Evolutionary conservation across 75 land plant genomes (phyloP).

Genomic region (Pinus taeda): DNA sequence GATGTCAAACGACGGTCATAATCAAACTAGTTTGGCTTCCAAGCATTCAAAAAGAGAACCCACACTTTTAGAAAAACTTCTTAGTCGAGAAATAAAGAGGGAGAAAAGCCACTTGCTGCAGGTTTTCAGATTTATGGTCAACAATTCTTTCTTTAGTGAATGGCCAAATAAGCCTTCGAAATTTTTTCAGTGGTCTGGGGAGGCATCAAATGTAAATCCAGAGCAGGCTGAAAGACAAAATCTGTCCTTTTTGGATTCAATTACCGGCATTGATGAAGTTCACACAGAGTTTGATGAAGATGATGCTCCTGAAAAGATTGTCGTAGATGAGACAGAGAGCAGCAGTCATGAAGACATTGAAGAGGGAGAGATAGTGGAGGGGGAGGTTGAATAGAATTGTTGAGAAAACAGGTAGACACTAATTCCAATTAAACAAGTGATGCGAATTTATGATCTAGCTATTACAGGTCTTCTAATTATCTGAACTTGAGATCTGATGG

Average conservation of each 20-base stretch:
- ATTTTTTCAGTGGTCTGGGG: slow-evolving; percentile 22
- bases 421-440: too few species aligned
- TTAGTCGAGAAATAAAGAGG: slow-evolving; percentile 54
- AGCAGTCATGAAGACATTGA: slow-evolving; percentile 9
- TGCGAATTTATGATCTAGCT: too few species aligned
- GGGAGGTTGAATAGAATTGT: too few species aligned
- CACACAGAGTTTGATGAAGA: slow-evolving; percentile 5
- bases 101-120: slow-evolving; percentile 80
- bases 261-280: background rate
- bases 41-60: slow-evolving; percentile 32
- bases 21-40: background rate
- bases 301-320: background rate
- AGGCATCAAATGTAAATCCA: background rate
- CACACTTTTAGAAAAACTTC: slow-evolving; percentile 72
- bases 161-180: slow-evolving; percentile 50
- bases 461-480: too few species aligned
- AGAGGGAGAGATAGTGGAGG: slow-evolving; percentile 13
- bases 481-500: too few species aligned
- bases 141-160: slow-evolving; percentile 73
- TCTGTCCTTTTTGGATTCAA: background rate
- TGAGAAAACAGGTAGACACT: too few species aligned
- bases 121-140: slow-evolving; percentile 79
- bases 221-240: background rate
- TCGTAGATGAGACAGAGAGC: background rate
- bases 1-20: slow-evolving; percentile 3